Base-by-base conservation (phyloP, 495 filamentous ascomycete genomes). In the Hypoxylon perforatum region DNA sequence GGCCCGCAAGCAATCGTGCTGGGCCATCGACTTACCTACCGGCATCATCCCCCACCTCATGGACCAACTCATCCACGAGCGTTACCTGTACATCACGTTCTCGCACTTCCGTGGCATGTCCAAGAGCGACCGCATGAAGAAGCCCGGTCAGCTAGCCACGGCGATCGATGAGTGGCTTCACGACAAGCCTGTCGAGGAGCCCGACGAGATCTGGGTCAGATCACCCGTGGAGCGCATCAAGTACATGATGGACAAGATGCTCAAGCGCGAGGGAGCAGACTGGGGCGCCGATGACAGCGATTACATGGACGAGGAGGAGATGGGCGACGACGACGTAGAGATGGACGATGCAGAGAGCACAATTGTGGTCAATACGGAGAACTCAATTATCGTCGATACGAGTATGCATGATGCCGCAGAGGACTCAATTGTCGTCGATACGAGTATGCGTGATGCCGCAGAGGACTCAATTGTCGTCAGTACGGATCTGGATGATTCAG, bases 151-250 rank as follows among this genome's bases (percentile, higher is more conserved):
- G 15, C 39, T 66, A 0, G 56, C 63, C 4, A 22, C 1, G 11
- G 56, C 56, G 0, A 60, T 66, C 12, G 63, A 66, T 10, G 23
- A 44, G 5, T 66, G 49, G 49, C 38, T 21, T 1, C 15, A 30
- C 28, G 42, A 35, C 14, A n/a, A 6, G 0, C 61, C 61, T 0
- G 39, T 36, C 2, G 39, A 39, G n/a, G 4, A 54, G 19, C 18
- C 54, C 0, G 48, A 55, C 0, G 23, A 45, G 1, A 4, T 0
- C 4, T 62, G 48, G 21, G 30, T 30, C 9, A 12, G 17, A 14
- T 33, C 36, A 15, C n/a, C 28, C 1, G 6, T 12, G 9, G 2
- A 55, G 18, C 7, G 18, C 19, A 22, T 55, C 6, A 21, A 55
- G 0, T 11, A 30, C 44, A 35, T 49, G 14, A 36, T 50, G 25